A percentile compares a stretch with the other conserved stretches of the same genome.
These are phyloP conservation scores for Verticillium klebahnii DNA, from an alignment of 2,329 filamentous ascomycete genomes.

Conservation along the genomic window DNA sequence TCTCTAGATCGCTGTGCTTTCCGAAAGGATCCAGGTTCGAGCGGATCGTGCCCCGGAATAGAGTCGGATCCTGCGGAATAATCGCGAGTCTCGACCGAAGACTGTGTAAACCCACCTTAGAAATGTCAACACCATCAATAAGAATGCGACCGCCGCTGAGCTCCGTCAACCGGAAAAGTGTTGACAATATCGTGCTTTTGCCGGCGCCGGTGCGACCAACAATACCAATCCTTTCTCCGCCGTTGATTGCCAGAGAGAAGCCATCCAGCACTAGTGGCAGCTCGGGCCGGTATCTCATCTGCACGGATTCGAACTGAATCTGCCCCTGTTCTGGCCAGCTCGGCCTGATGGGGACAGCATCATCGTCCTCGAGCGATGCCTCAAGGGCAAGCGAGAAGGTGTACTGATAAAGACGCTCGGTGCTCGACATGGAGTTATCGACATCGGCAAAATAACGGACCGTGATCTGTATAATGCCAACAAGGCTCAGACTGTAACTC, in stretches of 20 bases:
- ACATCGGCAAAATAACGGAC: slow-evolving; percentile 94
- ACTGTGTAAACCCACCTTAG: slow-evolving; percentile 68
- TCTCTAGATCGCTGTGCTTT: slow-evolving; percentile 70
- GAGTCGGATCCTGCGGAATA: slow-evolving; percentile 79
- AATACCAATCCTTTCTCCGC: slow-evolving; percentile 76
- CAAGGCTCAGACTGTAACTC: slow-evolving; percentile 88
- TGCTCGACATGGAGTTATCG: slow-evolving; percentile 97
- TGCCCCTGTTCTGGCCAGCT: slow-evolving; percentile 86
- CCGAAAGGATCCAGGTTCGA: slow-evolving; percentile 77
- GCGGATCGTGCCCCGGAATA: slow-evolving; percentile 76
- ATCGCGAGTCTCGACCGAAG: slow-evolving; percentile 73
- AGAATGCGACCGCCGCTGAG: slow-evolving; percentile 57
- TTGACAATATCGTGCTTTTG: slow-evolving; percentile 80
- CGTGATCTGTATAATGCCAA: slow-evolving; percentile 94
- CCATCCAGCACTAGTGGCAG: slow-evolving; percentile 70
- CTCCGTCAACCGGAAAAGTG: slow-evolving; percentile 72
- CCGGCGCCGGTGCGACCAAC: slow-evolving; percentile 79
- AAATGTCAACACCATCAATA: slow-evolving; percentile 65
- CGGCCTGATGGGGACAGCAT: slow-evolving; percentile 50
- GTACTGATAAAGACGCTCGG: slow-evolving; percentile 88
- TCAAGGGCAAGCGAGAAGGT: slow-evolving; percentile 84
- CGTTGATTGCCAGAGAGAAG: slow-evolving; percentile 65
- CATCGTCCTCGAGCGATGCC: slow-evolving; percentile 71
- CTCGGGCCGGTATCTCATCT: slow-evolving; percentile 72
- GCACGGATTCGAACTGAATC: slow-evolving; percentile 68